Percentiles rank a stretch among this genome's conserved stretches.
phyloP scores from a whole-genome alignment of 2,329 filamentous ascomycete species.

The Fusarium sp. region DNA sequence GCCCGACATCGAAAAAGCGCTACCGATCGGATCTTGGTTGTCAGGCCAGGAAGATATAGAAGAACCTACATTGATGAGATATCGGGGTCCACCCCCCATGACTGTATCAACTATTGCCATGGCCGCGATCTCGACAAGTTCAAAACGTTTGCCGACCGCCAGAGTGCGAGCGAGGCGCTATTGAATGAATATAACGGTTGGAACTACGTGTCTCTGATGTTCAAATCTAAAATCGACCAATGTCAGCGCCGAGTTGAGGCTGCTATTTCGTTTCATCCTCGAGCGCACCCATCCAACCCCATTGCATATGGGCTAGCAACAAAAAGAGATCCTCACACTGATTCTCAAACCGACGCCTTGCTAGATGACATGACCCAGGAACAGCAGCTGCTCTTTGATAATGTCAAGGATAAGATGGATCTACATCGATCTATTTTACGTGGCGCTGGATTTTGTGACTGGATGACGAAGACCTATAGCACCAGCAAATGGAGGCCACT shows the following conservation, averaged over 20 bases:
- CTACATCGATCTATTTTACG: slow-evolving; percentile 26
- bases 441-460: slow-evolving; percentile 19
- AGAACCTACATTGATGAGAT: neutral
- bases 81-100: too few species aligned
- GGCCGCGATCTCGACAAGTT: neutral
- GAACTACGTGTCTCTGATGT: neutral
- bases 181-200: neutral
- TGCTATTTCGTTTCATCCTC: neutral
- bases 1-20: neutral
- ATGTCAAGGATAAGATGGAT: neutral
- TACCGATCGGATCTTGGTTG: neutral
- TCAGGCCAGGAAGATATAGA: neutral
- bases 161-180: neutral
- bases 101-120: neutral
- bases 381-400: fast-evolving
- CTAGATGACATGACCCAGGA: fast-evolving
- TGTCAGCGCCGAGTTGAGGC: neutral
- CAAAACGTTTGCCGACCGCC: neutral
- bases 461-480: neutral
- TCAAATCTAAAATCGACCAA: neutral
- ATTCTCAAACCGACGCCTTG: fast-evolving
- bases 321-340: too few species aligned
- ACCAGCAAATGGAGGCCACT: neutral
- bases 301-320: neutral
- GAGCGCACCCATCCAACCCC: neutral